Conservation (phyloP, 116 monocot species). For the Dioscorea cayenensis region DNA sequence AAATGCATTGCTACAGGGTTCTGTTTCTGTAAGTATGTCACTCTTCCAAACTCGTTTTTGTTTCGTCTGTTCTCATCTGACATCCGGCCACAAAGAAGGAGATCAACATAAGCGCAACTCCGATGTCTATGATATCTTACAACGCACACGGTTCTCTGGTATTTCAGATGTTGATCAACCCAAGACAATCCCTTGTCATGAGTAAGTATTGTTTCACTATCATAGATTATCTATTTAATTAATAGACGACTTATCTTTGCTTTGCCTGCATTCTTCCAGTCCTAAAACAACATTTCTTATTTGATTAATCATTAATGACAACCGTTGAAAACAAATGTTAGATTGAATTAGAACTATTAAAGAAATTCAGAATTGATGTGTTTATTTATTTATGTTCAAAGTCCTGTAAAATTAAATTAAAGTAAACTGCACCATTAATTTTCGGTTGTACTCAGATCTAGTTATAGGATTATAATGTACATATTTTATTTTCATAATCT, state of each 20-base stretch:
- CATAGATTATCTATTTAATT: too few relatives aligned
- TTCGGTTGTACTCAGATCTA: not conserved
- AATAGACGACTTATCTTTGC: too few relatives aligned
- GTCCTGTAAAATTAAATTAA: too few relatives aligned
- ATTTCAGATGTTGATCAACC: constrained; percentile 23
- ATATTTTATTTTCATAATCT: not conserved
- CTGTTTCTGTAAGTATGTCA: constrained; percentile 72
- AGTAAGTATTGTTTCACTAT: constrained; percentile 33
- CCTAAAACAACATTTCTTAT: too few relatives aligned
- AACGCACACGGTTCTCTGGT: constrained; percentile 44
- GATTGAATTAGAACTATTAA: too few relatives aligned
- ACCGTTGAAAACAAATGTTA: too few relatives aligned
- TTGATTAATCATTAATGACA: too few relatives aligned
- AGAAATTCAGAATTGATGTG: too few relatives aligned
- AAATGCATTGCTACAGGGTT: constrained; percentile 39
- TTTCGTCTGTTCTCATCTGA: constrained; percentile 65
- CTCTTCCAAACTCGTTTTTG: constrained; percentile 63
- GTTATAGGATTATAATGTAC: not conserved
- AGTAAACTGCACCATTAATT: too few relatives aligned
- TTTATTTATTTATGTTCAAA: too few relatives aligned
- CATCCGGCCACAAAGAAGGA: constrained; percentile 58
- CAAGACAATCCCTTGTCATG: constrained; percentile 53
- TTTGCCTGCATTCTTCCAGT: too few relatives aligned
- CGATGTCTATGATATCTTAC: constrained; percentile 54
- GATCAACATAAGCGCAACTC: constrained; percentile 60